Evolutionary conservation across 306 rosid genomes (phyloP).

Genomic region (Gastrolobium villosum): DNA sequence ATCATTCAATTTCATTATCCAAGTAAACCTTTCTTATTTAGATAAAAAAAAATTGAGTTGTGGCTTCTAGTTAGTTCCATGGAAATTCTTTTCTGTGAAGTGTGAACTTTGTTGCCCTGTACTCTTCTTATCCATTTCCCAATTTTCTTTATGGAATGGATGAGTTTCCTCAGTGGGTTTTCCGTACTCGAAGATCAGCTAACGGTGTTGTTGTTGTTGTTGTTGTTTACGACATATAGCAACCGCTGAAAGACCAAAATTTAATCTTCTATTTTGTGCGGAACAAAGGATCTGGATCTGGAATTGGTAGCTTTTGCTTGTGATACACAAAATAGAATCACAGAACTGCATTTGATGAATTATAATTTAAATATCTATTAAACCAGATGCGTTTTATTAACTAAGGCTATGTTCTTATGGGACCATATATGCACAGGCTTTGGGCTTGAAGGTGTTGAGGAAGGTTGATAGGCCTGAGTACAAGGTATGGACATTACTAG

Average conservation of each 20-base stretch:
- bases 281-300: neutral
- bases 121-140: neutral
- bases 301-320: conserved; percentile 36
- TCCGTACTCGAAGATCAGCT: conserved; percentile 6
- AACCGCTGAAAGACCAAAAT: conserved; percentile 3
- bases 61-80: neutral
- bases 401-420: conserved; percentile 16
- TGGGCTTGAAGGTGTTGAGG: conserved; percentile 84
- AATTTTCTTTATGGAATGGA: neutral
- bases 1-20: neutral
- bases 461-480: conserved; percentile 80
- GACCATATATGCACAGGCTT: conserved; percentile 67
- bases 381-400: conserved; percentile 24
- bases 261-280: neutral
- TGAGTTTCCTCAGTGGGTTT: conserved; percentile 13
- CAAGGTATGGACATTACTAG: conserved; percentile 62
- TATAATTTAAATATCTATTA: neutral
- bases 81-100: neutral
- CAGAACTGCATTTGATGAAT: conserved; percentile 2
- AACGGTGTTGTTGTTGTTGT: neutral
- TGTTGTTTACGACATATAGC: neutral
- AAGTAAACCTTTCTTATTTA: conserved; percentile 6
- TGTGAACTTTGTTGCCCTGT: neutral
- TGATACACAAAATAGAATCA: conserved; percentile 3
- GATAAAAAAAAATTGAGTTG: neutral